These are phyloP conservation scores for Naganishia onofrii DNA, from an alignment of 768 basidiomycete genomes.

Conservation along the genomic window DNA sequence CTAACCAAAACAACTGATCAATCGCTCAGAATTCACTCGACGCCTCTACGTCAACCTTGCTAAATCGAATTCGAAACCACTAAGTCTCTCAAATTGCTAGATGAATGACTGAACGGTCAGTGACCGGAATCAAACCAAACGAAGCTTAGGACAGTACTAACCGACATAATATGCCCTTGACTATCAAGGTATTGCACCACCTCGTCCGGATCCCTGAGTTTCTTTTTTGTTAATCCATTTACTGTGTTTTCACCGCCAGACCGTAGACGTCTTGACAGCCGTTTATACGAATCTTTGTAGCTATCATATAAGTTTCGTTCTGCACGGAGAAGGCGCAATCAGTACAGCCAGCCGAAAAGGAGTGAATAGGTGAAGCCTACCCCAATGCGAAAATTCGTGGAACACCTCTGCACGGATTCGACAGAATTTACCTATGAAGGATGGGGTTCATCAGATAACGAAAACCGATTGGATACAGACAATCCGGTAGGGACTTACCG, in stretches of 20 bases:
- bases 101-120: not conserved
- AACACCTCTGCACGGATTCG: conserved; percentile 39
- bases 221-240: conserved; percentile 24
- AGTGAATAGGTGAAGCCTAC: conserved; percentile 67
- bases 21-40: not conserved
- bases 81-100: conserved; percentile 19
- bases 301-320: conserved; percentile 39
- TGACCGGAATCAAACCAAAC: not conserved
- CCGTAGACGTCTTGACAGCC: conserved; percentile 44
- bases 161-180: conserved; percentile 39
- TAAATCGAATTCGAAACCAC: conserved; percentile 18
- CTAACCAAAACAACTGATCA: too few species aligned
- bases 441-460: too few species aligned
- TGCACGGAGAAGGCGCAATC: conserved; percentile 52
- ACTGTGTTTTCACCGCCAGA: conserved; percentile 61
- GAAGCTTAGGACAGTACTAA: conserved; percentile 23
- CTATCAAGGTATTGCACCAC: conserved; percentile 47
- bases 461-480: not conserved
- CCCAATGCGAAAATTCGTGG: conserved; percentile 49
- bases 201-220: conserved; percentile 40
- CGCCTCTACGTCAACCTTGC: conserved; percentile 12
- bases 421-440: conserved; percentile 39
- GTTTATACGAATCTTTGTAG: conserved; percentile 40
- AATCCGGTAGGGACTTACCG: not conserved
- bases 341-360: conserved; percentile 60